Conservation (phyloP, 1,284 basidiomycete genomes). For the Tylopilus sp. region DNA sequence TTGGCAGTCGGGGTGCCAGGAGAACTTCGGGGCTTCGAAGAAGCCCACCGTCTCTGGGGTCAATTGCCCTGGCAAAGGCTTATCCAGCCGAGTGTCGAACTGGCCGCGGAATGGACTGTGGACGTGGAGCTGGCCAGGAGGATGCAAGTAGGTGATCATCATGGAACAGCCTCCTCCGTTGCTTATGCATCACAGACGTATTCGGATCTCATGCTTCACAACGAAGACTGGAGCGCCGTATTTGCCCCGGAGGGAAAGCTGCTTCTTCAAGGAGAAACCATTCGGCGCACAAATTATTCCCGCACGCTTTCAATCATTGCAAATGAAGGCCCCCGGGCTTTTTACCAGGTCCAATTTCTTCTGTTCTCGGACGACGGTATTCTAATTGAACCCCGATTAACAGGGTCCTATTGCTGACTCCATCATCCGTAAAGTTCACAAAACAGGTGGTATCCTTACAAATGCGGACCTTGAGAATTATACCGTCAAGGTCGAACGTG, state of each 20-base stretch:
- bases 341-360: constrained; percentile 60
- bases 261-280: constrained; percentile 75
- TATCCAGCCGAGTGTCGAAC: constrained; percentile 73
- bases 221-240: constrained; percentile 77
- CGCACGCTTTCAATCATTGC: constrained; percentile 72
- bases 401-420: constrained; percentile 79
- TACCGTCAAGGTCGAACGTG: constrained; percentile 70
- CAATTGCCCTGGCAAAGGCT: constrained; percentile 77
- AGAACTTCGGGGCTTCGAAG: constrained; percentile 83
- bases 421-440: constrained; percentile 69
- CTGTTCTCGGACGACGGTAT: constrained; percentile 27
- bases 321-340: constrained; percentile 70
- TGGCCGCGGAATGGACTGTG: constrained; percentile 82
- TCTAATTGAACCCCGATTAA: constrained; percentile 19
- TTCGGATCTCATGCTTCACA: constrained; percentile 71
- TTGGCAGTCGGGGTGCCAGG: constrained; percentile 85
- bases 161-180: constrained; percentile 17
- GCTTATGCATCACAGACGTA: constrained; percentile 50
- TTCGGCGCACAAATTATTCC: constrained; percentile 73
- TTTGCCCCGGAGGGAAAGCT: constrained; percentile 82
- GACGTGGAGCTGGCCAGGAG: constrained; percentile 75
- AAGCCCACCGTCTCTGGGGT: constrained; percentile 82
- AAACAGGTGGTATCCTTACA: constrained; percentile 81
- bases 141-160: constrained; percentile 62
- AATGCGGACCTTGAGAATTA: constrained; percentile 75